A percentile compares a stretch with the other conserved stretches of the same genome.
phyloP scores from a whole-genome alignment of 148 eudicot species.

The Diospyros lotus region DNA sequence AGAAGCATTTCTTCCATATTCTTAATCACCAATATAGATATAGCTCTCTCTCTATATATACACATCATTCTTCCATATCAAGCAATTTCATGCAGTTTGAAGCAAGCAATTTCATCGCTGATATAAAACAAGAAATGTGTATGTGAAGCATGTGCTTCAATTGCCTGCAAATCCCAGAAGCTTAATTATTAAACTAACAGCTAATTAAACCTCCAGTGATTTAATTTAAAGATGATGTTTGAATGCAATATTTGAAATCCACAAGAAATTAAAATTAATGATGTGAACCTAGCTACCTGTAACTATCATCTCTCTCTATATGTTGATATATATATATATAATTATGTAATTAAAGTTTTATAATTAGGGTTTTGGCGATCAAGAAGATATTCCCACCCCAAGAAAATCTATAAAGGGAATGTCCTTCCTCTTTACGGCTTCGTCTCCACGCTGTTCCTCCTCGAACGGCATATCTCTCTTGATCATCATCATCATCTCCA shows the following conservation, averaged over 20 bases:
- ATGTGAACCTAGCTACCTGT: neutral
- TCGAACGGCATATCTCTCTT: slow-evolving; percentile 8
- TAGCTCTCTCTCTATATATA: no score
- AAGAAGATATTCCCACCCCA: slow-evolving; percentile 59
- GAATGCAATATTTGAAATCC: neutral
- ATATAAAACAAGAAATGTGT: no score
- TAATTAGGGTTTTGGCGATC: slow-evolving; percentile 7
- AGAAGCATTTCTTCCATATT: no score
- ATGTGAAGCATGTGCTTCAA: no score
- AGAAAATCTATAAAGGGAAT: slow-evolving; percentile 76
- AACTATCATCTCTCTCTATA: neutral
- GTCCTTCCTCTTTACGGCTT: slow-evolving; percentile 25
- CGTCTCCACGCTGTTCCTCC: slow-evolving; percentile 13
- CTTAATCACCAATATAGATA: no score
- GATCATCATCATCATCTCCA: neutral
- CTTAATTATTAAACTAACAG: neutral
- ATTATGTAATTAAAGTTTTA: neutral
- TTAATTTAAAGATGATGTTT: slow-evolving; percentile 1
- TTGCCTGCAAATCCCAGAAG: no score
- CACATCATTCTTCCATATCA: no score
- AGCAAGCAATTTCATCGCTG: no score
- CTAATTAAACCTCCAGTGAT: slow-evolving; percentile 1
- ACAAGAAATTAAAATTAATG: slow-evolving; percentile 1
- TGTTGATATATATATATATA: neutral
- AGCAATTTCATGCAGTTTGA: no score